Evolutionary conservation across 352 stramenopile species (phyloP).

Genomic region (Phytophthora hibernalis): DNA sequence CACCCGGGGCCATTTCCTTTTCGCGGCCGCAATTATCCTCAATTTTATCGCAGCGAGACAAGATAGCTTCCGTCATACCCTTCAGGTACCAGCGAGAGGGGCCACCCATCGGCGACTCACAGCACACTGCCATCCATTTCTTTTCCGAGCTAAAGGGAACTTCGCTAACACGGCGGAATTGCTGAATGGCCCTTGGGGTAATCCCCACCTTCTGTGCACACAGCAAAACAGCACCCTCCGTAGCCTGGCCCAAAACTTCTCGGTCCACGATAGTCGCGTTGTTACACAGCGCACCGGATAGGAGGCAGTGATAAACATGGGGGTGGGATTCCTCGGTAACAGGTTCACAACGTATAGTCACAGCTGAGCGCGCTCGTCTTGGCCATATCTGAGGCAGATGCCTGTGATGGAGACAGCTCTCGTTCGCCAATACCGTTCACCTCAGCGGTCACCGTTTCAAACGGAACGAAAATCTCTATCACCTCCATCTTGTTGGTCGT

Average conservation of each 20-base stretch:
- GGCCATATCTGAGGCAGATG: conserved; percentile 6
- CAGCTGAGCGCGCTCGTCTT: conserved; percentile 30
- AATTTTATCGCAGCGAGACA: conserved; percentile 76
- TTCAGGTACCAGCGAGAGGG: conserved; percentile 79
- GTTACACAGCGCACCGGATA: conserved; percentile 82
- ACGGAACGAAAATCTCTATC: conserved; percentile 84
- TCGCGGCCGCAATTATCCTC: conserved; percentile 76
- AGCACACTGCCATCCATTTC: conserved; percentile 97
- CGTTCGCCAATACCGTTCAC: conserved; percentile 66
- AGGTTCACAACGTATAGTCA: conserved; percentile 68
- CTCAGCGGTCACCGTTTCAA: conserved; percentile 74
- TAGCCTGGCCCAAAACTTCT: conserved; percentile 85
- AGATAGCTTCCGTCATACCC: conserved; percentile 85
- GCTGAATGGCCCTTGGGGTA: conserved; percentile 39
- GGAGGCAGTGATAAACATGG: conserved; percentile 78
- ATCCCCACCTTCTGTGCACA: conserved; percentile 77
- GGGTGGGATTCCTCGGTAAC: conserved; percentile 70
- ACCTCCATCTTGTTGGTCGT: conserved; percentile 92
- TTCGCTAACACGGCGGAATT: conserved; percentile 87
- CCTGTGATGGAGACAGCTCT: conserved; percentile 17
- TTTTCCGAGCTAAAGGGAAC: conserved; percentile 96
- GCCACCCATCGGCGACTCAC: conserved; percentile 50
- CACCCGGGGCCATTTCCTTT: conserved; percentile 66
- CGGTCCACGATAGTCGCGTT: conserved; percentile 72
- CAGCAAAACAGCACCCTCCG: conserved; percentile 75